These are phyloP conservation scores for Myochromella boudieri DNA, from an alignment of 768 basidiomycete genomes.

Conservation along the genomic window DNA sequence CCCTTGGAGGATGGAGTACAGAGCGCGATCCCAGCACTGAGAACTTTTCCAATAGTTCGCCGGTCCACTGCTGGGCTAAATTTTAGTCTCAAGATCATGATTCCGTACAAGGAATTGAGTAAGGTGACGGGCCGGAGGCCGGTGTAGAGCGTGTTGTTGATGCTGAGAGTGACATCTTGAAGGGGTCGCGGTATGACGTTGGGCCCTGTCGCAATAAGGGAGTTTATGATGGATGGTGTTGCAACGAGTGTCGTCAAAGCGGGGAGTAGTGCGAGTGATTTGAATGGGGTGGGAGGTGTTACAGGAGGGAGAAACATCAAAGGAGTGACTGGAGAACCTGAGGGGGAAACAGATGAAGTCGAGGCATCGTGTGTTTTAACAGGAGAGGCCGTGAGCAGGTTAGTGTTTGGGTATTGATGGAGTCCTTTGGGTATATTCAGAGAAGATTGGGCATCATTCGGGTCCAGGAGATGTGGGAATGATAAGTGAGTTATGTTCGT, in stretches of 20 bases:
- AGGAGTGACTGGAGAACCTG: conserved; percentile 11
- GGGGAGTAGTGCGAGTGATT: conserved; percentile 39
- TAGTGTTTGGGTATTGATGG: neutral
- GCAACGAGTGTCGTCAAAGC: conserved; percentile 36
- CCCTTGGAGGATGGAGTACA: neutral
- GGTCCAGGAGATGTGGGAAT: conserved; percentile 37
- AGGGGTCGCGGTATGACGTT: conserved; percentile 25
- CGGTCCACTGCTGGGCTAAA: conserved; percentile 42
- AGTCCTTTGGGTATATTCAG: conserved; percentile 9
- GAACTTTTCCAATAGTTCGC: conserved; percentile 44
- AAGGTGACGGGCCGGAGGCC: conserved; percentile 45
- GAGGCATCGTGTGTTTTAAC: conserved; percentile 5
- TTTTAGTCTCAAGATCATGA: conserved; percentile 29
- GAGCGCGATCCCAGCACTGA: conserved; percentile 39
- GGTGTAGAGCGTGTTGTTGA: conserved; percentile 44
- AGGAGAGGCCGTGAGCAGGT: conserved; percentile 8
- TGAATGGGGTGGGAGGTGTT: conserved; percentile 19
- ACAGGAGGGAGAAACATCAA: conserved; percentile 11
- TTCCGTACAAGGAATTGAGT: conserved; percentile 33
- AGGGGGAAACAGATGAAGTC: conserved; percentile 8
- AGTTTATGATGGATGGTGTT: conserved; percentile 31
- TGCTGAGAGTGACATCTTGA: conserved; percentile 33
- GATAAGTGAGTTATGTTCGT: conserved; percentile 37
- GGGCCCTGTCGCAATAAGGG: conserved; percentile 20
- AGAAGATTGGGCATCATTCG: conserved; percentile 8